Evolutionary conservation across 2,329 filamentous ascomycete species (phyloP), one percentile per base, ranked within the genome.

Genomic region (Chaetomiaceae sp.): DNA sequence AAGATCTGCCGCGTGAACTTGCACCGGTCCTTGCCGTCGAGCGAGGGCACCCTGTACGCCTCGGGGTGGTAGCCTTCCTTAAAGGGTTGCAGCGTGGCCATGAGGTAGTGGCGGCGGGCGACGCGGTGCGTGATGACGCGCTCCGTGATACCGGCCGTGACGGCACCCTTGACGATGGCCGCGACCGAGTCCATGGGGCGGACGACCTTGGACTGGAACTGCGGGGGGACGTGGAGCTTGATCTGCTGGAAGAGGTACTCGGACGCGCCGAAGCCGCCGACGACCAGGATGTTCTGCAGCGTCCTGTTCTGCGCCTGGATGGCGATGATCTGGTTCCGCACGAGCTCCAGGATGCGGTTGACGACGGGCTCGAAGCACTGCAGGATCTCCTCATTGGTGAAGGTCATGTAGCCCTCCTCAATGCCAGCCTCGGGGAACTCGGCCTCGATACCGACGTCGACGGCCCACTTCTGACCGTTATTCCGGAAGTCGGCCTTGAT

Each of bases 401-500:
- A 99, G 2, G 92, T 97, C 94, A 99, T 99, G 77, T 96, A 97
- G 47, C 94, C 92, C 72, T 99, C 94, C 74, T 97, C 94, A 63
- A 99, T 97, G 63, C 91, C 91, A 29, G 94, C 94, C 68, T 97
- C 94, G 36, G 92, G 92, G 75, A 95, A 97, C 68, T 97, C 94
- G 39, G 92, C 91, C 77, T 99, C 94, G 65, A 99, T 97, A 67
- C 94, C 94, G 46, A 99, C 94, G 69, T 99, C 94, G 19, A 97
- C 91, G 40, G 94, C 94, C 94, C 94, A 97, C 72, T 97, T 97
- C 72, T 97, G 92, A 46, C 92, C 91, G 71, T 96, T 97, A 77
- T 97, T 97, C 61, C 94, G 85, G 85, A 99, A 99, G 72, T 97
- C 94, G 46, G 94, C 94, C 80, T 99, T 99, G 81, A 99, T 96